Base-by-base conservation (phyloP, 2,329 filamentous ascomycete genomes). In the Neonectria punicea region DNA sequence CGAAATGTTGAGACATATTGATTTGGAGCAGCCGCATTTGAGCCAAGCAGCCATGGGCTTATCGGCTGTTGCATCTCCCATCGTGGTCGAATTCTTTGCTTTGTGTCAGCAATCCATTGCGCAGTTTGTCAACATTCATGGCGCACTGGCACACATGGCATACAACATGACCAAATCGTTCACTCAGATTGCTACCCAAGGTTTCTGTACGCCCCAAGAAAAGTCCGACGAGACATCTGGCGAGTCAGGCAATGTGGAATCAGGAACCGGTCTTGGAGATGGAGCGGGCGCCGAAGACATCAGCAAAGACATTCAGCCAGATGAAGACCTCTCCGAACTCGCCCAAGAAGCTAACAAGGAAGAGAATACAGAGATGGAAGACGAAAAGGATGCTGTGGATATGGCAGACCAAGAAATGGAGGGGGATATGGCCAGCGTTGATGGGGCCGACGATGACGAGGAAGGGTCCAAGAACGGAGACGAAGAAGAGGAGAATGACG, bases 261-360 rank as follows among this genome's bases (percentile, higher is more conserved):
- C 89, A 41, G 97, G 97, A 16, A 98, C 94, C 11, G 97, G 96
- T 36, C 89, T 99, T 25, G 97, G 96, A 20, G 96, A 98, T 50
- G 97, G 96, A 11, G 93, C 98, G 78, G 97, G 95, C 18, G 94
- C 92, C 5, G 94, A 99, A 76, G 95, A 99, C 78, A 98, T 99
- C 69, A 98, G 94, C 80, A 98, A 99, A 77, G 96, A 99, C 74
- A 92, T 99, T 51, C 89, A 93, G 68, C 91, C 95, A 16, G 95
- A 99, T 66, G 96, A 99, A 77, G 94, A 99, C 76, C 82, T 99
- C 5, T 90, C 92, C 0, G 96, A 99, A 71, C 84, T 99, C 49
- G 95, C 96, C 0, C 93, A 98, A 77, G 92, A 98, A 74, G 87
- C 90, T 46, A 91, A 93, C 65, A 86, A 89, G 66, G 87, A 92